A percentile compares a stretch with the other conserved stretches of the same genome.
phyloP scores from a whole-genome alignment of 495 filamentous ascomycete genomes.

The Podospora appendiculata region DNA sequence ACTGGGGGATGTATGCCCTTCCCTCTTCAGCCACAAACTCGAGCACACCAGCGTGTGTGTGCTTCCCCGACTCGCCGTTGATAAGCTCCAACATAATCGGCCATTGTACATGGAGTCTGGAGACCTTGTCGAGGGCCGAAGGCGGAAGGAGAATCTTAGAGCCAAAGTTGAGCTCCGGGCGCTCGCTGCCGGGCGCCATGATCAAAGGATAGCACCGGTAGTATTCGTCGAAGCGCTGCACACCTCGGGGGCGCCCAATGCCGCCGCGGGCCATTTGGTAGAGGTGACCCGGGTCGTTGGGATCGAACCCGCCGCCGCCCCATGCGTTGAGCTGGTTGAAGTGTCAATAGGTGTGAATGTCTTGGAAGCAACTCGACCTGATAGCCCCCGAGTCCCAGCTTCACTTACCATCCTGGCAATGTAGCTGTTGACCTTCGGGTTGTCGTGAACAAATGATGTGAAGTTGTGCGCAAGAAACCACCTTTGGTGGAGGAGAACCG shows the following conservation, averaged over 20 bases:
- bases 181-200: constrained; percentile 89
- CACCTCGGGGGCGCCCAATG: constrained; percentile 21
- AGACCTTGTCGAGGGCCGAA: constrained; percentile 91
- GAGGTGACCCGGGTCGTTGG: constrained; percentile 49
- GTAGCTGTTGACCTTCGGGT: too few relatives aligned
- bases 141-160: constrained; percentile 96
- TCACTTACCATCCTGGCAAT: too few relatives aligned
- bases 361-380: too few relatives aligned
- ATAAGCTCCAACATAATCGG: constrained; percentile 93
- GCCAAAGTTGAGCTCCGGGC: constrained; percentile 86
- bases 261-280: constrained; percentile 34
- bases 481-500: too few relatives aligned
- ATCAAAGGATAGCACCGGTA: constrained; percentile 91
- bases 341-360: constrained; percentile 3
- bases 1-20: constrained; percentile 89
- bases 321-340: constrained; percentile 21
- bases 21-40: constrained; percentile 98
- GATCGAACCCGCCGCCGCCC: constrained; percentile 41
- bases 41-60: constrained; percentile 87
- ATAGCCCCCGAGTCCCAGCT: too few relatives aligned
- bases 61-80: constrained; percentile 70
- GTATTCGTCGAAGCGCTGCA: constrained; percentile 86
- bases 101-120: constrained; percentile 92
- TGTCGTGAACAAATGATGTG: too few relatives aligned
- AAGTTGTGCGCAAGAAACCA: too few relatives aligned